phyloP scores from a whole-genome alignment of 2,329 filamentous ascomycete species.

The Penicillium sp. region DNA sequence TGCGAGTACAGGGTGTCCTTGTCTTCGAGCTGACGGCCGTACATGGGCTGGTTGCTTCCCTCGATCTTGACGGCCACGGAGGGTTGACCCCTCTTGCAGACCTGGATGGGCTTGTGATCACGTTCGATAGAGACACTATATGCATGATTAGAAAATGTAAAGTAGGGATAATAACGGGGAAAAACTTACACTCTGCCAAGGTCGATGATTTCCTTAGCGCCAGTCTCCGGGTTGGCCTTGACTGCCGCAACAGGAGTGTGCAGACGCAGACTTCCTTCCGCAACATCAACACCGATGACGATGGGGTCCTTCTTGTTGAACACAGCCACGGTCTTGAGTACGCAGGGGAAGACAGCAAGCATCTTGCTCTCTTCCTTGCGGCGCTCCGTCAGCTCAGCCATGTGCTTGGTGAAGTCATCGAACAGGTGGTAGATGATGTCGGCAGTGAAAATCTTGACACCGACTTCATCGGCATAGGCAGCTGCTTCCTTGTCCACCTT shows the following conservation, averaged over 20 bases:
- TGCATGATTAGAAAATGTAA: too few relatives aligned
- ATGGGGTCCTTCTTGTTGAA: slow-evolving; percentile 99
- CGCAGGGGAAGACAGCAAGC: slow-evolving; percentile 91
- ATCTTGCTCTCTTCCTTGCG: slow-evolving; percentile 96
- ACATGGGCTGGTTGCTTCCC: slow-evolving; percentile 80
- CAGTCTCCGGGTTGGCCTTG: slow-evolving; percentile 68
- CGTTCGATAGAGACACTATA: slow-evolving; percentile 71
- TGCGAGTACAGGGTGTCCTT: slow-evolving; percentile 77
- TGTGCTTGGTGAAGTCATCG: slow-evolving; percentile 91
- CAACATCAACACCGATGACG: slow-evolving; percentile 86
- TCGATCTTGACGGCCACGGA: slow-evolving; percentile 97
- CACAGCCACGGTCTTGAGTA: slow-evolving; percentile 77
- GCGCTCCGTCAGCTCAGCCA: slow-evolving; percentile 74
- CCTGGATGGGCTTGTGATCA: slow-evolving; percentile 85
- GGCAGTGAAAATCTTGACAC: slow-evolving; percentile 94
- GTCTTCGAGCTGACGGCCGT: slow-evolving; percentile 91
- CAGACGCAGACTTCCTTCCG: slow-evolving; percentile 76
- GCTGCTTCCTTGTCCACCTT: slow-evolving; percentile 96
- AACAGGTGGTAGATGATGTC: slow-evolving; percentile 99
- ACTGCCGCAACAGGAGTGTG: slow-evolving; percentile 85
- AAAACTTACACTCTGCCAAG: slow-evolving; percentile 82
- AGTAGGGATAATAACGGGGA: neutral
- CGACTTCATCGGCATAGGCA: slow-evolving; percentile 81
- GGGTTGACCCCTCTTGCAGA: slow-evolving; percentile 95
- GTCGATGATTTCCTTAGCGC: slow-evolving; percentile 70